phyloP scores from a whole-genome alignment of 371 early-diverging fungal genomes.

The Mucor velutinosus region DNA sequence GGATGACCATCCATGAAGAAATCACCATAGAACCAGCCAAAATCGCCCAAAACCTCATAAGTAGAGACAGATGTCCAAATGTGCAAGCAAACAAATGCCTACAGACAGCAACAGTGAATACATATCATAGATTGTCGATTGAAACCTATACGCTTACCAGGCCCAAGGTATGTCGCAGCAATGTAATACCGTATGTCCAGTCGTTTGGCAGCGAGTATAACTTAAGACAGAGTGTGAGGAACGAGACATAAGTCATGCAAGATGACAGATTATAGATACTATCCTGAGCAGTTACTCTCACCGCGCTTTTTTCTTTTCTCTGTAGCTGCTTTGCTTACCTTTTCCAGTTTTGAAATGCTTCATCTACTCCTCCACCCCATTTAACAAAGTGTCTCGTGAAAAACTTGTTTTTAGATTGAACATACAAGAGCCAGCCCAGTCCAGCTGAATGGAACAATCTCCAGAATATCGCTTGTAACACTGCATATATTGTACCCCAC shows the following conservation, averaged over 20 bases:
- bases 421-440: slow-evolving; percentile 69
- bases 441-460: slow-evolving; percentile 74
- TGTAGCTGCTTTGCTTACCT: slow-evolving; percentile 40
- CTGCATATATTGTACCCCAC: slow-evolving; percentile 40
- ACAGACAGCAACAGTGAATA: neutral
- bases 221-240: slow-evolving; percentile 71
- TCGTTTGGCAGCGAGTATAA: slow-evolving; percentile 72
- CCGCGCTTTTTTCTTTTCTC: neutral
- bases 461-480: slow-evolving; percentile 80
- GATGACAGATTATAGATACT: slow-evolving; percentile 83
- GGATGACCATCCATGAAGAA: slow-evolving; percentile 79
- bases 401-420: slow-evolving; percentile 74
- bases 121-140: neutral
- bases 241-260: slow-evolving; percentile 87
- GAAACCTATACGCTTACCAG: slow-evolving; percentile 18
- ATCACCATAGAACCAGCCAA: slow-evolving; percentile 91
- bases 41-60: slow-evolving; percentile 92
- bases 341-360: slow-evolving; percentile 88
- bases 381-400: slow-evolving; percentile 87
- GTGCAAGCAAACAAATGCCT: slow-evolving; percentile 78
- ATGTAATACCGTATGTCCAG: slow-evolving; percentile 72
- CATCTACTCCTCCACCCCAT: slow-evolving; percentile 75
- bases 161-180: slow-evolving; percentile 80
- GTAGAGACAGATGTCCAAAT: slow-evolving; percentile 86
- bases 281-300: neutral